These are phyloP conservation scores for Penicillium sp. DNA, from an alignment of 2,329 filamentous ascomycete species.

Conservation along the genomic window DNA sequence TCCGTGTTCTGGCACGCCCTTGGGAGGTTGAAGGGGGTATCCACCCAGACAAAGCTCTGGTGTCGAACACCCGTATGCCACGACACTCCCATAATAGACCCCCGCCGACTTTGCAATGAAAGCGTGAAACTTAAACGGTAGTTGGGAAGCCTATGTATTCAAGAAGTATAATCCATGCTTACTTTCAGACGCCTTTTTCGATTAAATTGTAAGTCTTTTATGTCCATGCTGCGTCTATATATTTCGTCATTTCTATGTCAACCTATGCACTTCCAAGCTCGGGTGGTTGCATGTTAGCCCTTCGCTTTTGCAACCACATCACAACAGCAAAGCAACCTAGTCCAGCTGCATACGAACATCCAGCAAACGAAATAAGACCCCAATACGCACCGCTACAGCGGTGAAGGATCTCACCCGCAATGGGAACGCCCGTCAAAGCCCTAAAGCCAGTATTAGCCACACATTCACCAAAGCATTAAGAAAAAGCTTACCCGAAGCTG, in stretches of 20 bases:
- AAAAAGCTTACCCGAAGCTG: slow-evolving; percentile 22
- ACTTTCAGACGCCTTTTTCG: no score
- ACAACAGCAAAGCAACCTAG: slow-evolving; percentile 14
- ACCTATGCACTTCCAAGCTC: not conserved
- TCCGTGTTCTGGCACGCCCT: no score
- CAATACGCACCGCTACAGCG: slow-evolving; percentile 27
- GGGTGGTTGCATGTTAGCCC: not conserved
- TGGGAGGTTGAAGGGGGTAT: no score
- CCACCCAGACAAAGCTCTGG: no score
- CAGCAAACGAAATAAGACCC: slow-evolving; percentile 25
- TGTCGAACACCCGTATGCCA: no score
- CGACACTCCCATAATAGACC: no score
- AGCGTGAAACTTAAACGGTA: no score
- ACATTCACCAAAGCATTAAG: not conserved
- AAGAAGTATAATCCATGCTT: no score
- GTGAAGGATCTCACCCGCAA: slow-evolving; percentile 30
- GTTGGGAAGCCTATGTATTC: no score
- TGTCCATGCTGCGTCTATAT: not conserved
- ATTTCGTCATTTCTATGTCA: not conserved
- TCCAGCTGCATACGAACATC: slow-evolving; percentile 15
- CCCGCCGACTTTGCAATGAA: no score
- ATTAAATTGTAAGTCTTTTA: not conserved
- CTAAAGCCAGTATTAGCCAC: slow-evolving; percentile 8
- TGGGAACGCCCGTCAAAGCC: slow-evolving; percentile 29
- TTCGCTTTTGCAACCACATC: slow-evolving; percentile 6